A percentile compares a stretch with the other conserved stretches of the same genome.
Evolutionary conservation across 106 monocot genomes (phyloP).

Genomic region (Vanilla planifolia): DNA sequence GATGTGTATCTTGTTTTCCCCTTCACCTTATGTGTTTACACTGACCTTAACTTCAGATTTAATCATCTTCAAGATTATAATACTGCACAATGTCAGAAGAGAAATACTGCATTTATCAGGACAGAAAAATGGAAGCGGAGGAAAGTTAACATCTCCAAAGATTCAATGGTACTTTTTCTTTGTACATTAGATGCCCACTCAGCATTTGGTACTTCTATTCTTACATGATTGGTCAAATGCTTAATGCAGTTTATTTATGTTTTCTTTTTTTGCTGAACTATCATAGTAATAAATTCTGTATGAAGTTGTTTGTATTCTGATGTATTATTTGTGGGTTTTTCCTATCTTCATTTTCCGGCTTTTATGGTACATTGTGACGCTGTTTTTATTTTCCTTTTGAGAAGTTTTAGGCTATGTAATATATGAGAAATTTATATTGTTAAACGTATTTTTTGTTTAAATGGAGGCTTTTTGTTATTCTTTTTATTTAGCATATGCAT

Average conservation of each 20-base stretch:
- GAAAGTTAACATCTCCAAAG: slow-evolving; percentile 32
- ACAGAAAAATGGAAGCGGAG: slow-evolving; percentile 39
- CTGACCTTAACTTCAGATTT: slow-evolving; percentile 33
- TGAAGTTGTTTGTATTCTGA: no score
- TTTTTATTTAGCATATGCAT: no score
- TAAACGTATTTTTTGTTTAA: no score
- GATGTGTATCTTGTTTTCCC: neutral
- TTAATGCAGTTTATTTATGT: neutral
- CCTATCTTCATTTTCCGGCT: no score
- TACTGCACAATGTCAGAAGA: slow-evolving; percentile 33
- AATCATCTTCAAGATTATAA: slow-evolving; percentile 28
- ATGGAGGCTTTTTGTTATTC: no score
- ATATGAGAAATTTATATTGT: no score
- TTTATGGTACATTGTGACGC: no score
- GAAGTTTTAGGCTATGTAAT: no score
- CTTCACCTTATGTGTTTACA: neutral
- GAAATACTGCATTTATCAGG: slow-evolving; percentile 19
- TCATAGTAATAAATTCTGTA: no score
- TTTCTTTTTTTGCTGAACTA: neutral
- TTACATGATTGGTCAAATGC: neutral
- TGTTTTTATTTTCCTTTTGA: no score
- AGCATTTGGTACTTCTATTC: neutral
- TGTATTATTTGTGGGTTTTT: no score
- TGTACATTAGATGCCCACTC: neutral
- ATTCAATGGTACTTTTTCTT: slow-evolving; percentile 17